These are phyloP conservation scores for Heterobasidion occidentale DNA, from an alignment of 1,284 basidiomycete genomes.

Conservation along the genomic window DNA sequence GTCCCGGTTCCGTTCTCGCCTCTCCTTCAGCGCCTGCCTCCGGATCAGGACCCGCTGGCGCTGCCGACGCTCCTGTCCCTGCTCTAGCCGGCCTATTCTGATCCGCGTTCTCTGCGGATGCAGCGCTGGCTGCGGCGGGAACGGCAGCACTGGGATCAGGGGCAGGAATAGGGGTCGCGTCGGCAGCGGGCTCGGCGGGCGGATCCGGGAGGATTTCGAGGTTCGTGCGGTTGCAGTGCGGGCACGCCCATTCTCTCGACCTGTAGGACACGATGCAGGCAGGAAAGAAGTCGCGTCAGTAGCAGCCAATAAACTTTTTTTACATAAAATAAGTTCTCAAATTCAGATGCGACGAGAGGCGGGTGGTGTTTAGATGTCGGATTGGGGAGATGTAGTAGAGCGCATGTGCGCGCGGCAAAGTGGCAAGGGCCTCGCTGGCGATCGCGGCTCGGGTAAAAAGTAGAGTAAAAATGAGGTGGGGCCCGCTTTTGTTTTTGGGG, in stretches of 20 bases:
- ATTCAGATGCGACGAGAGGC: too few species aligned
- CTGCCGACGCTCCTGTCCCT: not conserved
- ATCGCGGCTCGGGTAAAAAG: too few species aligned
- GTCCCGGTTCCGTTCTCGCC: not conserved
- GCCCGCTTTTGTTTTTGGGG: too few species aligned
- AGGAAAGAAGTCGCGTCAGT: not conserved
- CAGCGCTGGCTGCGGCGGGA: not conserved
- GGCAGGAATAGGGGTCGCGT: not conserved
- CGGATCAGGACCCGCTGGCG: not conserved
- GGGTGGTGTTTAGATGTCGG: too few species aligned
- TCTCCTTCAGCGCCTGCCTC: not conserved
- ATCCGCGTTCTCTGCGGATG: not conserved
- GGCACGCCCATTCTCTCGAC: conserved; percentile 78
- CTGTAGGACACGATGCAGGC: conserved; percentile 27
- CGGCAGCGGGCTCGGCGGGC: not conserved
- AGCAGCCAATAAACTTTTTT: not conserved
- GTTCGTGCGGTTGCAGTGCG: conserved; percentile 66
- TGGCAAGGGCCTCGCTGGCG: too few species aligned
- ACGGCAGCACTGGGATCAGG: not conserved
- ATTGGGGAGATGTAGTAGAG: too few species aligned
- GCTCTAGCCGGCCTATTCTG: too few species aligned
- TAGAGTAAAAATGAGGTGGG: too few species aligned
- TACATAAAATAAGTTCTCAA: not conserved
- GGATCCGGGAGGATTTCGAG: conserved; percentile 66
- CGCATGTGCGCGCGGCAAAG: too few species aligned